Conservation (phyloP, 495 filamentous ascomycete species). For the Friedmanniomyces endolithicus region DNA sequence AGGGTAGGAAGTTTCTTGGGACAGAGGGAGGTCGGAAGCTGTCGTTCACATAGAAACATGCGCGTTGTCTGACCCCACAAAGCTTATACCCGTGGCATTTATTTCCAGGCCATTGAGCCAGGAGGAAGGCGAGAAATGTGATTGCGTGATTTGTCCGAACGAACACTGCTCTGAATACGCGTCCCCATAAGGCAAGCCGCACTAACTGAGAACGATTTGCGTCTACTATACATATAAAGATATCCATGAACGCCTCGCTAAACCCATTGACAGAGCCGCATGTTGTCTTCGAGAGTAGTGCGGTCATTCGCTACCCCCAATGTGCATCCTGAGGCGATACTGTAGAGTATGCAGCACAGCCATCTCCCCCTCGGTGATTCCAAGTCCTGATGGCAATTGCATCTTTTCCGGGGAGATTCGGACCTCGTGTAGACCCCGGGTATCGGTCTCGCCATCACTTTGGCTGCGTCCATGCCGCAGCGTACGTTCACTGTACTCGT, state of each 20-base stretch:
- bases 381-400: slow-evolving; percentile 12
- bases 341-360: slow-evolving; percentile 15
- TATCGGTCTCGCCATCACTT: background rate
- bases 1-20: background rate
- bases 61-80: no score
- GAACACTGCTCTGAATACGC: no score
- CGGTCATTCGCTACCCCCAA: background rate
- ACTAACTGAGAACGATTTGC: no score
- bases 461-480: slow-evolving; percentile 1
- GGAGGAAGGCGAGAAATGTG: no score
- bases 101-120: no score
- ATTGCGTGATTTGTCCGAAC: no score
- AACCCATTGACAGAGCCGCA: no score
- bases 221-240: no score
- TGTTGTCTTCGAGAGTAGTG: background rate
- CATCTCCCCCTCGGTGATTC: slow-evolving; percentile 14
- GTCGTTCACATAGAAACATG: background rate
- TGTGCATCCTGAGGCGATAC: background rate
- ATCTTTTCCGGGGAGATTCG: slow-evolving; percentile 8
- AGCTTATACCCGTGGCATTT: no score
- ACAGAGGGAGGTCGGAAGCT: background rate
- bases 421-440: background rate
- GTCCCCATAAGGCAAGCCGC: no score
- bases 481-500: background rate
- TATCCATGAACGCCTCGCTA: no score